Evolutionary conservation across 305 asterid genomes (phyloP).

Genomic region (Rubia balearica): DNA sequence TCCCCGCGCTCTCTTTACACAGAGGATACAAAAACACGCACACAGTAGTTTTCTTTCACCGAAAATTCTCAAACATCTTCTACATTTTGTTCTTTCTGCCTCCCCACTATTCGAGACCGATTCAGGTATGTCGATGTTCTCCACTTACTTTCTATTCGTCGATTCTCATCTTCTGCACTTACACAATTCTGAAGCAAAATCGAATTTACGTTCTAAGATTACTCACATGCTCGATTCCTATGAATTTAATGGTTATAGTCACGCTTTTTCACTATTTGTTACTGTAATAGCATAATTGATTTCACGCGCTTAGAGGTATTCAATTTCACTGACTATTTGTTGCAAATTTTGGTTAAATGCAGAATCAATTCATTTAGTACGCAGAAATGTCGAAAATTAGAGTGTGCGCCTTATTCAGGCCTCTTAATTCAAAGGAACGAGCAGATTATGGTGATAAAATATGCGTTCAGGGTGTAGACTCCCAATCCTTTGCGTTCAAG

Average conservation of each 20-base stretch:
- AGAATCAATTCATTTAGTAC: background rate
- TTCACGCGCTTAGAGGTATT: background rate
- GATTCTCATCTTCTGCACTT: background rate
- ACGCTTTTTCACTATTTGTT: background rate
- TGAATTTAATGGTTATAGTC: background rate
- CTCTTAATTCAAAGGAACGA: slow-evolving; percentile 59
- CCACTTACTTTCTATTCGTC: background rate
- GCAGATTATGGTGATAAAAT: slow-evolving; percentile 53
- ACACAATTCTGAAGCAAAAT: background rate
- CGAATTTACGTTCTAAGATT: background rate
- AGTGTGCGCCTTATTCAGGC: slow-evolving; percentile 80
- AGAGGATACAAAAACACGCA: background rate
- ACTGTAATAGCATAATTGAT: background rate
- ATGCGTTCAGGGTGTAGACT: slow-evolving; percentile 44
- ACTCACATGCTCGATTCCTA: background rate
- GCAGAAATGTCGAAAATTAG: slow-evolving; percentile 48
- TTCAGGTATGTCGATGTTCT: background rate
- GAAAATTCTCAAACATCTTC: background rate
- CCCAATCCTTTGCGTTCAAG: slow-evolving; percentile 63
- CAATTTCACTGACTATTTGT: background rate
- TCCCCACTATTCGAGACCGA: background rate
- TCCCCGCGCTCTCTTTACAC: background rate
- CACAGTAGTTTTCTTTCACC: background rate
- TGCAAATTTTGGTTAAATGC: background rate
- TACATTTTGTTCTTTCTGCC: background rate